These are phyloP conservation scores for Sclerotinia nivalis DNA, from an alignment of 2,329 filamentous ascomycete species.

Conservation along the genomic window DNA sequence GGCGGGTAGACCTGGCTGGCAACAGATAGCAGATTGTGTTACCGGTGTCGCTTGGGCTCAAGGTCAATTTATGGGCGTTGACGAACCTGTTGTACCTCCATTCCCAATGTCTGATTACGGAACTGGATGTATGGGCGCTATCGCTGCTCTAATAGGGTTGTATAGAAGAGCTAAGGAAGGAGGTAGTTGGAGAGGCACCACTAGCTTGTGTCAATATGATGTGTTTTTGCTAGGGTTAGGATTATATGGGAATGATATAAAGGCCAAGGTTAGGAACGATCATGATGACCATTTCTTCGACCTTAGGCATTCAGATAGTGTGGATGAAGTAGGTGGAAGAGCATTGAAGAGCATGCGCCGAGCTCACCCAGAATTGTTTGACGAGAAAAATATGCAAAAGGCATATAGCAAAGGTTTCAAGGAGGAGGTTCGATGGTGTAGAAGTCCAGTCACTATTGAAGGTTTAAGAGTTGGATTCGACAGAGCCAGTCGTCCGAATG, in stretches of 20 bases:
- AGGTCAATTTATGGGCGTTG: constrained; percentile 59
- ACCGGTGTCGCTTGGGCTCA: constrained; percentile 45
- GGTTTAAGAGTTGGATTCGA: constrained; percentile 38
- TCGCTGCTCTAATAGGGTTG: constrained; percentile 64
- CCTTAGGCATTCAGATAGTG: constrained; percentile 39
- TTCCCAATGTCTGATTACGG: constrained; percentile 68
- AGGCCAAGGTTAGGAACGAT: constrained; percentile 42
- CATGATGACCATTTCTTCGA: constrained; percentile 36
- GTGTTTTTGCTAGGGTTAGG: constrained; percentile 63
- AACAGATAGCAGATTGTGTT: constrained; percentile 63
- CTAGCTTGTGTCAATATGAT: constrained; percentile 68
- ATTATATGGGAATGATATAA: constrained; percentile 54
- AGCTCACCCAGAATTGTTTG: constrained; percentile 38
- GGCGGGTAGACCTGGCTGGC: constrained; percentile 67
- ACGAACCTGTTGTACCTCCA: constrained; percentile 66
- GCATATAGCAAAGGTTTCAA: constrained; percentile 35
- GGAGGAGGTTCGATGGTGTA: constrained; percentile 39
- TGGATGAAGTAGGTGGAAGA: constrained; percentile 39
- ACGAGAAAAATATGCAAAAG: constrained; percentile 38
- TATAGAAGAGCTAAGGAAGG: constrained; percentile 62
- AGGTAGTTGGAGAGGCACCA: constrained; percentile 66
- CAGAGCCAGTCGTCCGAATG: constrained; percentile 49
- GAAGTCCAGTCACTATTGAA: constrained; percentile 38
- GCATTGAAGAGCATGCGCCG: constrained; percentile 38
- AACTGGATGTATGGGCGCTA: constrained; percentile 70